phyloP scores from a whole-genome alignment of 1,139 yeast genomes.

The Blastobotrys illinoisensis region DNA sequence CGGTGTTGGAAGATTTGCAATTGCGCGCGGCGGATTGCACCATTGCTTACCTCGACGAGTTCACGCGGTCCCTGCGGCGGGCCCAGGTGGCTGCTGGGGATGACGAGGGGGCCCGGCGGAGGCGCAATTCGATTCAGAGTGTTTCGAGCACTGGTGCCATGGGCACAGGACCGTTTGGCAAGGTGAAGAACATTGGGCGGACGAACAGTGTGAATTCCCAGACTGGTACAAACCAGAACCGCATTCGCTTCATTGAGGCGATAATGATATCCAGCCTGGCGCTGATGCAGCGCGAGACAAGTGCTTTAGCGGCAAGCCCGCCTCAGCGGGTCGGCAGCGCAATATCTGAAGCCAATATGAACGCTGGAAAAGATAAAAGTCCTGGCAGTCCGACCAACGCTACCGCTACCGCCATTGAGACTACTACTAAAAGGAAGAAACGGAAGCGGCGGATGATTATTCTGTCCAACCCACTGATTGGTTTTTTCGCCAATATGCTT shows the following conservation, averaged over 20 bases:
- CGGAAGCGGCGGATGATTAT: not conserved
- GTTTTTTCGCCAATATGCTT: not conserved
- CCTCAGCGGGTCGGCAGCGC: no score
- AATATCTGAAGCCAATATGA: no score
- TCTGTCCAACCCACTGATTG: not conserved
- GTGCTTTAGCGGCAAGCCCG: no score
- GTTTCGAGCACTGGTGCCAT: not conserved
- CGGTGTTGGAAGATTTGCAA: constrained; percentile 11
- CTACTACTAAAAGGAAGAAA: not conserved
- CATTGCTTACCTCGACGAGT: constrained; percentile 10
- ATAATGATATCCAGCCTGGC: not conserved
- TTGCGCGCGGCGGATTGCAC: constrained; percentile 12
- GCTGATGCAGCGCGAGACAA: not conserved
- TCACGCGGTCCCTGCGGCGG: not conserved
- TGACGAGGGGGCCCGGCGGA: not conserved
- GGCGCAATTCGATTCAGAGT: not conserved
- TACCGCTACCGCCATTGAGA: no score
- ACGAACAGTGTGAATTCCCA: not conserved
- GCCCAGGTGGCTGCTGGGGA: not conserved
- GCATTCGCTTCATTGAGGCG: not conserved
- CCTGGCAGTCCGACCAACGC: no score
- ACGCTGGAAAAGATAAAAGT: no score
- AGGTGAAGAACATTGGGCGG: not conserved
- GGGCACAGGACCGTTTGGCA: not conserved
- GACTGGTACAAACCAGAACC: not conserved